Conservation (phyloP, 1,284 basidiomycete genomes). For the Leccinum angustisporum region DNA sequence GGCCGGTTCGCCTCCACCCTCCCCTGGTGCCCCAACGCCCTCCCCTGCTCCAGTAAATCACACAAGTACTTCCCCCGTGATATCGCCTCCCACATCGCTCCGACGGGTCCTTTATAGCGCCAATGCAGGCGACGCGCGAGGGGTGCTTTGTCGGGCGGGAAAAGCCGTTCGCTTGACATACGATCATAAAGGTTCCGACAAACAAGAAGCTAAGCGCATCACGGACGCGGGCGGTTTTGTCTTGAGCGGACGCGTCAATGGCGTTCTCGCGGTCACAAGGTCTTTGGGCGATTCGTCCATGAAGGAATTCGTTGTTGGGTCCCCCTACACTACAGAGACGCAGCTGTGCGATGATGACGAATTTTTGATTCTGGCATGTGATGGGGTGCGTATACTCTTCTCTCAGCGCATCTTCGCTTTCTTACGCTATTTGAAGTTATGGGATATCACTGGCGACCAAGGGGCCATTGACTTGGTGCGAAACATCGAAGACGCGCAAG, state of each 20-base stretch:
- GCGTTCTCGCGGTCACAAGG: conserved; percentile 94
- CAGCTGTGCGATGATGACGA: conserved; percentile 89
- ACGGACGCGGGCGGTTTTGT: conserved; percentile 98
- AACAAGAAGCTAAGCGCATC: conserved; percentile 96
- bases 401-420: neutral
- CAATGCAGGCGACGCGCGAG: conserved; percentile 93
- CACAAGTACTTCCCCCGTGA: conserved; percentile 31
- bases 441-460: conserved; percentile 96
- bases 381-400: conserved; percentile 71
- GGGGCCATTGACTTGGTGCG: conserved; percentile 86
- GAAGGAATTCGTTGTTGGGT: conserved; percentile 99
- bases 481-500: conserved; percentile 75
- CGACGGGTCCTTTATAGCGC: conserved; percentile 91
- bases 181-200: conserved; percentile 98
- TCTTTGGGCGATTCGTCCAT: conserved; percentile 96
- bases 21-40: conserved; percentile 24
- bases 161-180: conserved; percentile 94
- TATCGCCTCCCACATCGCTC: conserved; percentile 48
- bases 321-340: conserved; percentile 98
- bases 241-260: conserved; percentile 97
- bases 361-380: conserved; percentile 95
- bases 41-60: conserved; percentile 15
- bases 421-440: conserved; percentile 62
- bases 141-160: conserved; percentile 86
- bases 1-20: conserved; percentile 42